These are phyloP conservation scores for Fusarium nelsonii DNA, from an alignment of 2,329 filamentous ascomycete species.

Conservation along the genomic window DNA sequence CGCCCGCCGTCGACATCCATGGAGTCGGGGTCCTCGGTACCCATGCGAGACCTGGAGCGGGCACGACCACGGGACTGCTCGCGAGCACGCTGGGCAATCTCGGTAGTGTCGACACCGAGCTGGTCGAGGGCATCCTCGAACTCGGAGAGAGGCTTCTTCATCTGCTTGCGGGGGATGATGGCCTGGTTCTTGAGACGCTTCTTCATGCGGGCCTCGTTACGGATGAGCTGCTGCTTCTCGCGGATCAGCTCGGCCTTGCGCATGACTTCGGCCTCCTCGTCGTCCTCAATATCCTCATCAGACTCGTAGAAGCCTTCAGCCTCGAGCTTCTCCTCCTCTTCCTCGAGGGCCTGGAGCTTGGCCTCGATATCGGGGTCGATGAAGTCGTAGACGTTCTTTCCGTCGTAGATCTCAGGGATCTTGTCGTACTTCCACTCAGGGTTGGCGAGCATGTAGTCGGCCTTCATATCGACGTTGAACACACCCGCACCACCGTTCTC, in stretches of 20 bases:
- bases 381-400: constrained; percentile 98
- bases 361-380: constrained; percentile 96
- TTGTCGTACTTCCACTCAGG: constrained; percentile 96
- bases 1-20: constrained; percentile 77
- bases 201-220: constrained; percentile 94
- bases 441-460: constrained; percentile 88
- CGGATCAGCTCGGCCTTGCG: constrained; percentile 96
- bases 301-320: constrained; percentile 94
- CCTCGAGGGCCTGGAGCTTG: constrained; percentile 91
- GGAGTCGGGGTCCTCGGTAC: constrained; percentile 73
- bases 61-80: constrained; percentile 74
- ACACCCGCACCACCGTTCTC: constrained; percentile 96
- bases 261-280: constrained; percentile 86
- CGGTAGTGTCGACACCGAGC: constrained; percentile 85
- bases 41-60: constrained; percentile 73
- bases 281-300: constrained; percentile 84
- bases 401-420: constrained; percentile 92
- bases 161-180: constrained; percentile 85
- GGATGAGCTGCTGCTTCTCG: constrained; percentile 91
- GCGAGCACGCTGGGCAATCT: constrained; percentile 79
- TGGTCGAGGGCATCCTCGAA: constrained; percentile 88
- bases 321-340: constrained; percentile 93
- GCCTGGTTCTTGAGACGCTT: constrained; percentile 98
- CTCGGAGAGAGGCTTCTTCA: constrained; percentile 85
- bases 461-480: constrained; percentile 91